Evolutionary conservation across 345 rosid genomes (phyloP).

Genomic region (Citrus reticulata): DNA sequence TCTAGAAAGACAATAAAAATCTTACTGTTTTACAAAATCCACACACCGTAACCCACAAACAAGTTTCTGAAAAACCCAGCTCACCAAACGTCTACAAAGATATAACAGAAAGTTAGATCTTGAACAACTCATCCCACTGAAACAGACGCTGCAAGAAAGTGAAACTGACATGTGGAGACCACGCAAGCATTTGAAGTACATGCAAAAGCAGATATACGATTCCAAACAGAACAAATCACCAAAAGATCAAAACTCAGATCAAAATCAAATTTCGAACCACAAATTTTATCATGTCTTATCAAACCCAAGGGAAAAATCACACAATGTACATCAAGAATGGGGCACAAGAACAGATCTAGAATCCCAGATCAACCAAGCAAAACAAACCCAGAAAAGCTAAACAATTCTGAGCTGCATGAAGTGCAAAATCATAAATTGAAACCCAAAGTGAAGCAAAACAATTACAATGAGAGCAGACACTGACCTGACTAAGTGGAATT

Average conservation of each 20-base stretch:
- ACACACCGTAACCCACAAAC: not conserved
- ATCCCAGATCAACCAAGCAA: constrained; percentile 30
- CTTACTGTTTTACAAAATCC: not conserved
- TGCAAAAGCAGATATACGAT: not conserved
- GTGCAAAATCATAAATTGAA: not conserved
- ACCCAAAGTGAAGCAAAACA: not conserved
- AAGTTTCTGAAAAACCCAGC: not conserved
- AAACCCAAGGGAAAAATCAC: constrained; percentile 14
- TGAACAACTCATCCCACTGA: constrained; percentile 2
- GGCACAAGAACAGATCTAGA: constrained; percentile 36
- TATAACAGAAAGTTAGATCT: constrained; percentile 26
- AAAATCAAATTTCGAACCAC: constrained; percentile 4
- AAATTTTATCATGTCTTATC: not conserved
- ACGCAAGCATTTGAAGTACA: constrained; percentile 5
- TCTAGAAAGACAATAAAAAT: not conserved
- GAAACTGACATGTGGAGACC: constrained; percentile 3
- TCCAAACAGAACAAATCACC: constrained; percentile 11
- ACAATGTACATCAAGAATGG: constrained; percentile 17
- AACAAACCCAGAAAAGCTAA: not conserved
- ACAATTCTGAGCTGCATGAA: not conserved
- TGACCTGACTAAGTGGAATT: constrained; percentile 38
- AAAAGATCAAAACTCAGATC: constrained; percentile 21
- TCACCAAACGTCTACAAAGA: not conserved
- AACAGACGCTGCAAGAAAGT: not conserved
- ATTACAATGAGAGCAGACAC: constrained; percentile 13